Percentiles rank a stretch among this genome's conserved stretches.
phyloP scores from a whole-genome alignment of 495 filamentous ascomycete species.

The Xylaria intraflava region DNA sequence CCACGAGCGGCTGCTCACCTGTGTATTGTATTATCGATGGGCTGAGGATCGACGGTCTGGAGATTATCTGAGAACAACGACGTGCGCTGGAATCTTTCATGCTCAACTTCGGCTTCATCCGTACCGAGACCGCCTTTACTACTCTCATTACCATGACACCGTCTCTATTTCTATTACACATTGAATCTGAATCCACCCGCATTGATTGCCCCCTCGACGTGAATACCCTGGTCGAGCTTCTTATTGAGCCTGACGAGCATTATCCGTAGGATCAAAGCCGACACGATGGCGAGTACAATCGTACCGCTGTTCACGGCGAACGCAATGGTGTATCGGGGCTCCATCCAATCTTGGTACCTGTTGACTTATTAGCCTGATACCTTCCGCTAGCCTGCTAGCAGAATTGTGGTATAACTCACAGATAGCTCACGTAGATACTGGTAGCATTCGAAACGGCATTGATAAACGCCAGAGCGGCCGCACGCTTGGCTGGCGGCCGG shows the following conservation, averaged over 20 bases:
- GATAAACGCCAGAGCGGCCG: constrained; percentile 72
- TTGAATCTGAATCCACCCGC: constrained; percentile 58
- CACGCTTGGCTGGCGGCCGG: constrained; percentile 77
- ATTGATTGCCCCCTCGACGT: constrained; percentile 44
- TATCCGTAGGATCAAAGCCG: constrained; percentile 57
- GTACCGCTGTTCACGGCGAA: constrained; percentile 70
- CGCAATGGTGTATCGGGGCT: constrained; percentile 53
- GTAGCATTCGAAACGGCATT: constrained; percentile 73
- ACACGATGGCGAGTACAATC: constrained; percentile 56
- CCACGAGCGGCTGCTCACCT: no score
- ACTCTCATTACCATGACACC: neutral
- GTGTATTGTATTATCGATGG: no score
- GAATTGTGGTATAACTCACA: constrained; percentile 44
- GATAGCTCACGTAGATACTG: constrained; percentile 70
- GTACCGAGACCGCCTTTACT: neutral
- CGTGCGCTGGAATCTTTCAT: no score
- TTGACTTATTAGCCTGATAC: neutral
- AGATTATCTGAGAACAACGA: no score
- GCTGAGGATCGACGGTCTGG: no score
- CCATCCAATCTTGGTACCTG: constrained; percentile 33
- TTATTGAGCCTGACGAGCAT: constrained; percentile 64
- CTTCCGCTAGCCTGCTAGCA: neutral
- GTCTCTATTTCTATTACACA: constrained; percentile 28
- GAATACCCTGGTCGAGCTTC: constrained; percentile 56
- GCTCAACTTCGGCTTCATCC: neutral